Evolutionary conservation across 2,329 filamentous ascomycete species (phyloP).

Genomic region (Sarocladium strictum): DNA sequence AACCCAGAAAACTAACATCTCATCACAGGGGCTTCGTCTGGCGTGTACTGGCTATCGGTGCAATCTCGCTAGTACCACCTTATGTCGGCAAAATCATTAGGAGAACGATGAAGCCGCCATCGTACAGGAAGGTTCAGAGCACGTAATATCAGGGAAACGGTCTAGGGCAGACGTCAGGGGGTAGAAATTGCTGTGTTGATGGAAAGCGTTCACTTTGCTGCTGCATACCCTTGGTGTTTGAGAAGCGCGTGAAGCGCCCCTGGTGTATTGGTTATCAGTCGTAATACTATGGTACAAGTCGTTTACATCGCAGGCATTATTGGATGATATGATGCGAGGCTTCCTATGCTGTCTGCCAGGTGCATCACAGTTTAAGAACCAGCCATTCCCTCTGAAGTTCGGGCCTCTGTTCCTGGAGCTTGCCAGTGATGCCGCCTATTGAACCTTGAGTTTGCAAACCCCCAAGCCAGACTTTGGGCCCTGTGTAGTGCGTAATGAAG

Average conservation of each 20-base stretch:
- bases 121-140: conserved; percentile 86
- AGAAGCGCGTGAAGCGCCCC: not conserved
- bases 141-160: conserved; percentile 34
- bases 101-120: conserved; percentile 82
- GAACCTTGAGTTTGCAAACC: conserved; percentile 71
- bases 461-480: conserved; percentile 67
- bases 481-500: conserved; percentile 76
- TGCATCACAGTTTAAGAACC: conserved; percentile 47
- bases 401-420: conserved; percentile 44
- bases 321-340: too few relatives aligned
- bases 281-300: conserved; percentile 7
- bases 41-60: conserved; percentile 74
- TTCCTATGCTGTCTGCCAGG: too few relatives aligned
- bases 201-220: not conserved
- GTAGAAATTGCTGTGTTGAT: not conserved
- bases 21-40: conserved; percentile 70
- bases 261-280: not conserved
- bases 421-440: conserved; percentile 61
- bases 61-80: conserved; percentile 77
- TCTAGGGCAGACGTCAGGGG: not conserved
- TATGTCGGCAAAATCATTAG: conserved; percentile 82
- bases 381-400: conserved; percentile 38
- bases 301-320: not conserved
- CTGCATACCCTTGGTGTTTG: conserved; percentile 8
- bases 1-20: conserved; percentile 15